Conservation (phyloP, 2,329 filamentous ascomycete genomes). For the Coniochaeta prunicola region DNA sequence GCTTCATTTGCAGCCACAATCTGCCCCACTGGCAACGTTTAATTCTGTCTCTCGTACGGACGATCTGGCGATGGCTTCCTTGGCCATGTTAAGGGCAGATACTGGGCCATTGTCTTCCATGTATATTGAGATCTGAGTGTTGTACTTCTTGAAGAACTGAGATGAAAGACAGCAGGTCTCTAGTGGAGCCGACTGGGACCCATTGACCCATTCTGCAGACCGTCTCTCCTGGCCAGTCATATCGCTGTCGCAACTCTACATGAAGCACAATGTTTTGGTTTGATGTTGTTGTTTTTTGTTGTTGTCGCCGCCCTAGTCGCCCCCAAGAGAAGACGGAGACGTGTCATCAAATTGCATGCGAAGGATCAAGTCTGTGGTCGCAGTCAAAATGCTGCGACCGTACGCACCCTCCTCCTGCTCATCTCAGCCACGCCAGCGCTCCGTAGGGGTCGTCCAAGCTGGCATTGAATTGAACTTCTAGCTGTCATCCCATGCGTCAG, state of each 20-base stretch:
- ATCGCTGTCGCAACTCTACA: slow-evolving; percentile 13
- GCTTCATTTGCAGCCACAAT: not conserved
- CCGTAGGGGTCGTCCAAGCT: not conserved
- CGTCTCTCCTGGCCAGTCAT: slow-evolving; percentile 15
- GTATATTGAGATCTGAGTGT: not conserved
- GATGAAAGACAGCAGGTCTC: not conserved
- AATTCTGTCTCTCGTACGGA: not conserved
- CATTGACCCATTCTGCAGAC: not conserved
- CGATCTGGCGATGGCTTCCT: not conserved
- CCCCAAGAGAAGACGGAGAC: not conserved
- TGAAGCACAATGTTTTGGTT: slow-evolving; percentile 18
- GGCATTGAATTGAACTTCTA: not conserved
- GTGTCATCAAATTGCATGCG: not conserved
- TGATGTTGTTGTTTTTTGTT: slow-evolving; percentile 8
- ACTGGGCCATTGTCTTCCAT: not conserved
- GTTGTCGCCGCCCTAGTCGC: not conserved
- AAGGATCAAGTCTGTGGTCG: not conserved
- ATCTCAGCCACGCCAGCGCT: not conserved
- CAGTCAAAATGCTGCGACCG: not conserved
- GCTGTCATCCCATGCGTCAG: not conserved
- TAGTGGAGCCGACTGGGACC: not conserved
- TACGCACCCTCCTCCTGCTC: not conserved
- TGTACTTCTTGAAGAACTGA: not conserved
- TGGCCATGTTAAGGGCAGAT: not conserved
- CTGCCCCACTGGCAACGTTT: not conserved